These are phyloP conservation scores for Cordyceps militaris DNA, from an alignment of 2,329 filamentous ascomycete genomes.

Conservation along the genomic window DNA sequence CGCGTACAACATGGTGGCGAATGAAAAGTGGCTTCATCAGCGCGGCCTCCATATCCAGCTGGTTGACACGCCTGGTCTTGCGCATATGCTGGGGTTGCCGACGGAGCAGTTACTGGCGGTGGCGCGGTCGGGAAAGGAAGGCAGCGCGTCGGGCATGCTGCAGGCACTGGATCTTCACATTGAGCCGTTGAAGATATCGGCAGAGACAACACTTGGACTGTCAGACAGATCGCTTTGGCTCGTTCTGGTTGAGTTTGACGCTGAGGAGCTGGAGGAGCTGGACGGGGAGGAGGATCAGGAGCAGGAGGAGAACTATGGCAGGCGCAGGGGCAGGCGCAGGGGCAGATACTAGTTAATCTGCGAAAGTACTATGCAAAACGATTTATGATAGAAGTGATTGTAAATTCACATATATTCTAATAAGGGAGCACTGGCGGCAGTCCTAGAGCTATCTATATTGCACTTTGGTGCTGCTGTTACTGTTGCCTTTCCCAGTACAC, in stretches of 20 bases:
- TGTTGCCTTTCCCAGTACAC: no score
- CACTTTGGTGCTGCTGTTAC: no score
- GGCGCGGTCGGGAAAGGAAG: conserved; percentile 11
- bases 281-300: background rate
- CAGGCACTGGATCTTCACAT: conserved; percentile 1
- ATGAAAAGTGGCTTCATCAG: conserved; percentile 35
- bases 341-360: background rate
- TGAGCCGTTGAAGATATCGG: background rate
- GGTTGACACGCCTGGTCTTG: conserved; percentile 25
- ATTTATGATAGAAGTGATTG: no score
- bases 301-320: background rate
- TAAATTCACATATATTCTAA: no score
- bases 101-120: conserved; percentile 14
- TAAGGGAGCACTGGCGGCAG: no score
- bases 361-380: background rate
- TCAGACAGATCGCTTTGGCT: conserved; percentile 12
- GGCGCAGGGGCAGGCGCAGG: background rate
- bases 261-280: background rate
- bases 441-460: no score
- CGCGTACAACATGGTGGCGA: conserved; percentile 35
- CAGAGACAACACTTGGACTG: conserved; percentile 1
- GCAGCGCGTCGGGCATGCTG: conserved; percentile 9
- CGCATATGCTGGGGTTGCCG: conserved; percentile 6
- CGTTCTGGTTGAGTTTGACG: background rate
- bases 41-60: conserved; percentile 32